Percentiles rank a stretch among this genome's conserved stretches.
Evolutionary conservation across 2,329 filamentous ascomycete species (phyloP).

Genomic region (Pseudocercospora ulei): DNA sequence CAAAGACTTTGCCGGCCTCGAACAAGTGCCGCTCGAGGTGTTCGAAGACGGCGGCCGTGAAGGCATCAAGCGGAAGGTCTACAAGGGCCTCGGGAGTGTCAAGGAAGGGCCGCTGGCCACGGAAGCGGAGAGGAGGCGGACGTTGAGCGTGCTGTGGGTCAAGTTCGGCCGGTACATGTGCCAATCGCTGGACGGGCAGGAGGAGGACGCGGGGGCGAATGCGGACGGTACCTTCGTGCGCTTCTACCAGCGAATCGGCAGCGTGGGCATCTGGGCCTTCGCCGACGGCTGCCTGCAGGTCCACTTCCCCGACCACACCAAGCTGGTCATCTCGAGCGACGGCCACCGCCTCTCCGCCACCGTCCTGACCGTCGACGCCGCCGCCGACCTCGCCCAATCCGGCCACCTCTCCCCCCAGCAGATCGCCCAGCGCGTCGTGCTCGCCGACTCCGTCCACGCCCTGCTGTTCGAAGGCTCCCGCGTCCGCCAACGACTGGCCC

Average conservation of each 20-base stretch:
- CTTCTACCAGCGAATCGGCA: slow-evolving; percentile 72
- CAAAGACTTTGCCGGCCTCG: slow-evolving; percentile 52
- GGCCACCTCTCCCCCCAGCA: slow-evolving; percentile 56
- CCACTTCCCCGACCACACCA: slow-evolving; percentile 82
- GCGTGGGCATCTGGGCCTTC: slow-evolving; percentile 73
- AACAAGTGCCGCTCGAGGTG: slow-evolving; percentile 52
- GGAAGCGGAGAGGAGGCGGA: slow-evolving; percentile 44
- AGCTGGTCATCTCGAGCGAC: slow-evolving; percentile 65
- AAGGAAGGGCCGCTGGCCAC: slow-evolving; percentile 29
- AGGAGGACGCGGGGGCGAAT: slow-evolving; percentile 27
- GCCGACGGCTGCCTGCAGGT: slow-evolving; percentile 73
- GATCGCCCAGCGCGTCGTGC: slow-evolving; percentile 58
- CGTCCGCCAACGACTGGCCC: slow-evolving; percentile 47
- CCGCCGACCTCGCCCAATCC: slow-evolving; percentile 53
- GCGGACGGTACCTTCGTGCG: slow-evolving; percentile 52
- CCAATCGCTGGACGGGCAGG: slow-evolving; percentile 39
- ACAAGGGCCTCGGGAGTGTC: slow-evolving; percentile 40
- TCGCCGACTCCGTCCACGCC: slow-evolving; percentile 63
- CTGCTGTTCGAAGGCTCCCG: slow-evolving; percentile 52
- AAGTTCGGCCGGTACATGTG: slow-evolving; percentile 63
- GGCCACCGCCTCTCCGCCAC: slow-evolving; percentile 71
- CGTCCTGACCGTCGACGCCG: slow-evolving; percentile 62
- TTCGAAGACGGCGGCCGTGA: slow-evolving; percentile 60
- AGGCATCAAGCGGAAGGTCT: slow-evolving; percentile 51
- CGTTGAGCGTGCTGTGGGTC: slow-evolving; percentile 52